Conservation (phyloP, 2,329 filamentous ascomycete species). For the Aspergillus costaricaensis region DNA sequence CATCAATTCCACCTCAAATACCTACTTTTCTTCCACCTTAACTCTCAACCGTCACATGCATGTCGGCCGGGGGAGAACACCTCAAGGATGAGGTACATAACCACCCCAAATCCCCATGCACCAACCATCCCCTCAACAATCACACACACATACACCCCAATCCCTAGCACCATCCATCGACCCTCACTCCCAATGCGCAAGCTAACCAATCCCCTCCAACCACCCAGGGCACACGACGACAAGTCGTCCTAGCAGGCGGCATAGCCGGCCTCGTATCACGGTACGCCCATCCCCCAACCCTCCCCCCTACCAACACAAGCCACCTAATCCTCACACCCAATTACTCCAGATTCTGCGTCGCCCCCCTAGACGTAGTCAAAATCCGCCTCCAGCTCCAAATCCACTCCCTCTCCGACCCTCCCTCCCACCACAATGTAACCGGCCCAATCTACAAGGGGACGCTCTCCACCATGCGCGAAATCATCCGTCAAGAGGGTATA, state of each 20-base stretch:
- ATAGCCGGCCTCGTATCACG: constrained; percentile 84
- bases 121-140: not conserved
- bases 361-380: constrained; percentile 95
- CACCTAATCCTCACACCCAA: not conserved
- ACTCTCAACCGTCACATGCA: constrained; percentile 50
- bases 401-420: constrained; percentile 76
- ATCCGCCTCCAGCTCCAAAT: constrained; percentile 94
- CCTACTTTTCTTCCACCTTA: not conserved
- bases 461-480: constrained; percentile 71
- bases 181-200: not conserved
- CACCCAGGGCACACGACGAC: constrained; percentile 63
- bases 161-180: not conserved
- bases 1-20: not conserved
- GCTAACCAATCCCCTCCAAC: not conserved
- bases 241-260: constrained; percentile 67
- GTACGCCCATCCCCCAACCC: constrained; percentile 47
- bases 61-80: constrained; percentile 64
- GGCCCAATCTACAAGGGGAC: constrained; percentile 69
- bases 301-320: not conserved
- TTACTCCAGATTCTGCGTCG: constrained; percentile 74
- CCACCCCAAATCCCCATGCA: not conserved
- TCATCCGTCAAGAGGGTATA: constrained; percentile 78
- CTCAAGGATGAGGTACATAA: constrained; percentile 67
- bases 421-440: constrained; percentile 54
- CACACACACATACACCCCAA: not conserved